Evolutionary conservation across 2,329 filamentous ascomycete genomes (phyloP).

Genomic region (Pseudomassariella vexata): DNA sequence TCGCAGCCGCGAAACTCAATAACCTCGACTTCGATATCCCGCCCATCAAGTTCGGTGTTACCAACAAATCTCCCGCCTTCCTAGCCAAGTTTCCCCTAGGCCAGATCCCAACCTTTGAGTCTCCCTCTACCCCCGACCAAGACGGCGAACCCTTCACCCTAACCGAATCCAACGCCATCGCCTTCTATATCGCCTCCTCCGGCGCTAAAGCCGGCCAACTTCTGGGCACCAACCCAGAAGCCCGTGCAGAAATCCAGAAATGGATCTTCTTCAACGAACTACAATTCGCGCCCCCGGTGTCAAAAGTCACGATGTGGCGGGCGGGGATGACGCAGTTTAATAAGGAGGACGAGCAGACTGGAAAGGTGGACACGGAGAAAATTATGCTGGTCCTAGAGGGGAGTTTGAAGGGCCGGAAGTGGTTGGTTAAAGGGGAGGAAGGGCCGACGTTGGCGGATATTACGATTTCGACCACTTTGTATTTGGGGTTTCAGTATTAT

Average conservation of each 20-base stretch:
- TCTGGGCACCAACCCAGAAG: background rate
- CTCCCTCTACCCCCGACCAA: no score
- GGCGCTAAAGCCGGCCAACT: background rate
- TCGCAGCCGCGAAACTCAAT: conserved; percentile 5
- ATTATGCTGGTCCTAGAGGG: conserved; percentile 1
- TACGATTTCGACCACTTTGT: background rate
- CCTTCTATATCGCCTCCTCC: background rate
- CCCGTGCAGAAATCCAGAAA: background rate
- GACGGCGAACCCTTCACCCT: background rate
- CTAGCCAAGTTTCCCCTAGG: conserved; percentile 31
- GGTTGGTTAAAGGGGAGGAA: conserved; percentile 1
- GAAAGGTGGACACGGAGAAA: background rate
- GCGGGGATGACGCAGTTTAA: background rate
- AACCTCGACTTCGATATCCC: conserved; percentile 7
- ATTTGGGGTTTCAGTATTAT: background rate
- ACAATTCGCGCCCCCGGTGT: background rate
- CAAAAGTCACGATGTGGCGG: background rate
- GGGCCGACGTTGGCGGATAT: conserved; percentile 1
- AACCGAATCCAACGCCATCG: background rate
- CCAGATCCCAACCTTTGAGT: conserved; percentile 31
- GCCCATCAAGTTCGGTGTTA: conserved; percentile 22
- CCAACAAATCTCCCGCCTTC: conserved; percentile 27
- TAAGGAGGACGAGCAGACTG: background rate
- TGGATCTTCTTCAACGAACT: conserved; percentile 4
- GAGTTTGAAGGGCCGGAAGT: background rate